A percentile compares a stretch with the other conserved stretches of the same genome.
Evolutionary conservation across 164 flowering plant species (phyloP).

Genomic region (Malania oleifera): DNA sequence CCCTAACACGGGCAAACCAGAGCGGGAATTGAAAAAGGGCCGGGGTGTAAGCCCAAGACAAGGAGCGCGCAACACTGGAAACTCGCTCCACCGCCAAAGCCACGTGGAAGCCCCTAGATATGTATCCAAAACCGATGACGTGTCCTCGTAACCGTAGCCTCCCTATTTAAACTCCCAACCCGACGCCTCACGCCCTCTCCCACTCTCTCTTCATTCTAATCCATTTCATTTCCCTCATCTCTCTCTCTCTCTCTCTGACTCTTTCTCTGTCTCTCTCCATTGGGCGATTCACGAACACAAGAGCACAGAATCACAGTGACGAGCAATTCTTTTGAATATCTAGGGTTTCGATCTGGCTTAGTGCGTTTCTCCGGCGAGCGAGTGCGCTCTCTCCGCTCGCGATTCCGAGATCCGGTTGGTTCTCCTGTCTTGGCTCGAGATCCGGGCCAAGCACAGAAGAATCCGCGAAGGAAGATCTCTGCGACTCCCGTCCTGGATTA

Average conservation of each 20-base stretch:
- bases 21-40: background rate
- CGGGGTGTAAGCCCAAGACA: slow-evolving; percentile 14
- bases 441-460: slow-evolving; percentile 72
- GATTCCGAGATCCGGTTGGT: slow-evolving; percentile 29
- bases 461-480: background rate
- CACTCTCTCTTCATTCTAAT: slow-evolving; percentile 19
- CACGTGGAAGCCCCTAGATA: slow-evolving; percentile 30
- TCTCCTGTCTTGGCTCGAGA: slow-evolving; percentile 63
- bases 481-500: background rate
- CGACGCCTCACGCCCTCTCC: background rate
- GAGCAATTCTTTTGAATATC: background rate
- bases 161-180: slow-evolving; percentile 30
- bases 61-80: background rate
- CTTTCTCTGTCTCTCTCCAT: background rate
- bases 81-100: slow-evolving; percentile 14
- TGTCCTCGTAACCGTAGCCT: slow-evolving; percentile 46
- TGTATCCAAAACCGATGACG: slow-evolving; percentile 32
- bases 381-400: background rate
- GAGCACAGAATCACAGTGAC: background rate
- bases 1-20: slow-evolving; percentile 10
- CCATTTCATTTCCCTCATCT: slow-evolving; percentile 18
- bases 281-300: background rate
- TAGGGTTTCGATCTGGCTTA: background rate
- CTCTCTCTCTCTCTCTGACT: slow-evolving; percentile 10
- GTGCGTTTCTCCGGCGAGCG: no score